These are phyloP conservation scores for Areca catechu DNA, from an alignment of 176 grass and related monocot genomes.

Conservation along the genomic window DNA sequence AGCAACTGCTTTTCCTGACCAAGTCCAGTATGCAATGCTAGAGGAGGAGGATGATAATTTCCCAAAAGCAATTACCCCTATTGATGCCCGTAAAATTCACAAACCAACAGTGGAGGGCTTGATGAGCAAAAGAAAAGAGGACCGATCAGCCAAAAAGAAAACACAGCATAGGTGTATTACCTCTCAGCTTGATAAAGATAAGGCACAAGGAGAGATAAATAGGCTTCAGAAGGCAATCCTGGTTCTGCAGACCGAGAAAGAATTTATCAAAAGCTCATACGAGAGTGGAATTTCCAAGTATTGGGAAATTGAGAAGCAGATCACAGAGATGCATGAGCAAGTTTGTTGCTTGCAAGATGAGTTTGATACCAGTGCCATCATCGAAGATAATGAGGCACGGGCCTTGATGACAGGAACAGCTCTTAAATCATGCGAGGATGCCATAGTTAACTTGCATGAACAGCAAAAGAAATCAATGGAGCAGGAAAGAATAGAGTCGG, in stretches of 20 bases:
- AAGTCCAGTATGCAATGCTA: constrained; percentile 62
- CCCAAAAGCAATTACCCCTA: constrained; percentile 34
- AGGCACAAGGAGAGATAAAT: constrained; percentile 61
- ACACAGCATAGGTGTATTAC: constrained; percentile 33
- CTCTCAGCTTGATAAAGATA: constrained; percentile 62
- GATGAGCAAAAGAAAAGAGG: constrained; percentile 13
- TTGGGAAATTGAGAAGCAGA: constrained; percentile 62
- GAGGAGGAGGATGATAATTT: constrained; percentile 37
- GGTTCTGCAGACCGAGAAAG: constrained; percentile 63
- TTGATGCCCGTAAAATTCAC: constrained; percentile 40
- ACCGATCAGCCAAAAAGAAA: constrained; percentile 25
- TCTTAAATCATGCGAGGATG: constrained; percentile 79
- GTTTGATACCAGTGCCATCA: constrained; percentile 42
- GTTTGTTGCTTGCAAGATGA: constrained; percentile 70
- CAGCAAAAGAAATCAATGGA: constrained; percentile 41
- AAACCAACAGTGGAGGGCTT: constrained; percentile 37
- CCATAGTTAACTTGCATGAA: constrained; percentile 52
- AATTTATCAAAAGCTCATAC: constrained; percentile 73
- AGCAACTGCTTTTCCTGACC: constrained; percentile 65
- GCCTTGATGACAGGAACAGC: constrained; percentile 74
- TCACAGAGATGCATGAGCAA: constrained; percentile 54
- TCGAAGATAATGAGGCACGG: constrained; percentile 85
- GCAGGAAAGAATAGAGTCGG: constrained; percentile 46
- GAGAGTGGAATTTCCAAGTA: constrained; percentile 51
- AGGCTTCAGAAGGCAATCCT: constrained; percentile 75